Evolutionary conservation across 2,329 filamentous ascomycete genomes (phyloP).

Genomic region (Trichoderma sp.): DNA sequence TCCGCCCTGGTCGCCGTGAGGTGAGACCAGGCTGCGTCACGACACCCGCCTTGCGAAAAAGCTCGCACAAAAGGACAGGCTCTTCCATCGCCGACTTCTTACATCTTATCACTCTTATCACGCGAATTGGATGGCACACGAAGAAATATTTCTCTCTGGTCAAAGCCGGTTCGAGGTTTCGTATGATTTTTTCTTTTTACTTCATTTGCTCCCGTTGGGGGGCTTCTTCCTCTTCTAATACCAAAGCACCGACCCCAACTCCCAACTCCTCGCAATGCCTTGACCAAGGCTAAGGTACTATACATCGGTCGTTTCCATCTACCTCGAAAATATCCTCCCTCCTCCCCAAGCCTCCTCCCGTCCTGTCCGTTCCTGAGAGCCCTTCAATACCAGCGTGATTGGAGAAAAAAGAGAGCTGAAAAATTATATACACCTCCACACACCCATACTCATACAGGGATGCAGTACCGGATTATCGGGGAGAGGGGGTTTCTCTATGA

Average conservation of each 20-base stretch:
- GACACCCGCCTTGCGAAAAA: background rate
- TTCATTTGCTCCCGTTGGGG: slow-evolving; percentile 23
- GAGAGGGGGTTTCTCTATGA: slow-evolving; percentile 24
- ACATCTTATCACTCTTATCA: background rate
- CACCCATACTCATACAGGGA: slow-evolving; percentile 28
- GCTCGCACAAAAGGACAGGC: background rate
- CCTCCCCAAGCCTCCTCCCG: background rate
- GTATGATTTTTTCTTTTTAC: background rate
- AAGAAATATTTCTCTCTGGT: background rate
- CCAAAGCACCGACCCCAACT: slow-evolving; percentile 32
- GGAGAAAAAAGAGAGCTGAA: slow-evolving; percentile 7
- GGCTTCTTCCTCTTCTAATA: slow-evolving; percentile 31
- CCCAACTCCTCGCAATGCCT: slow-evolving; percentile 42
- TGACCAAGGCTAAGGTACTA: slow-evolving; percentile 26
- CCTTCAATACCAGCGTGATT: slow-evolving; percentile 1
- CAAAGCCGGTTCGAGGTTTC: background rate
- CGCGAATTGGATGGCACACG: background rate
- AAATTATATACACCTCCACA: slow-evolving; percentile 21
- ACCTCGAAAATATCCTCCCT: slow-evolving; percentile 4
- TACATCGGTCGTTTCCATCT: slow-evolving; percentile 21
- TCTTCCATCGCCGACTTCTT: background rate
- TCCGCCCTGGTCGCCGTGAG: background rate
- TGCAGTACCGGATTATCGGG: slow-evolving; percentile 6
- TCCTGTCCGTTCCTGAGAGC: slow-evolving; percentile 13
- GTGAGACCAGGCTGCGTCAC: slow-evolving; percentile 19